These are phyloP conservation scores for Fusarium sp. DNA, from an alignment of 2,329 filamentous ascomycete species.

Conservation along the genomic window DNA sequence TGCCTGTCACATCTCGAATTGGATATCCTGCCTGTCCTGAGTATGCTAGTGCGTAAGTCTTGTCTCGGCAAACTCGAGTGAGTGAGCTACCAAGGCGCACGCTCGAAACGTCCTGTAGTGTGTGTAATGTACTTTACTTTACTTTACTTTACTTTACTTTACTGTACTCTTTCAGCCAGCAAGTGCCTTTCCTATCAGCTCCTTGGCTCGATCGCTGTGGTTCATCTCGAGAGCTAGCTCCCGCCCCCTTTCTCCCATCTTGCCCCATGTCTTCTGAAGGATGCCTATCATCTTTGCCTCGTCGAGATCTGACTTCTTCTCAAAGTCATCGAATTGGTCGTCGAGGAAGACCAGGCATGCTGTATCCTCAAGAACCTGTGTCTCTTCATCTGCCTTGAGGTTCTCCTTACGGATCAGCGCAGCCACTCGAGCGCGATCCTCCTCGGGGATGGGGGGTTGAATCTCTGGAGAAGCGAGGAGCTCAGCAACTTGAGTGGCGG, in stretches of 20 bases:
- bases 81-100: background rate
- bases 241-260: conserved; percentile 75
- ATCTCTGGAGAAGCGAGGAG: conserved; percentile 58
- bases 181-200: conserved; percentile 73
- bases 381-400: conserved; percentile 68
- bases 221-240: conserved; percentile 74
- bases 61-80: background rate
- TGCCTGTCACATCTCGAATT: background rate
- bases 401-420: conserved; percentile 84
- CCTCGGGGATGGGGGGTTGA: conserved; percentile 53
- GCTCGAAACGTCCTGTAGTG: background rate
- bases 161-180: conserved; percentile 31
- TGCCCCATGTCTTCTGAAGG: conserved; percentile 78
- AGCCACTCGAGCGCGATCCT: conserved; percentile 71
- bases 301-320: conserved; percentile 71
- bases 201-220: conserved; percentile 71
- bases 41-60: background rate
- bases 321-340: conserved; percentile 86
- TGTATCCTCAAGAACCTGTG: conserved; percentile 84
- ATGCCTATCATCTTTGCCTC: conserved; percentile 82
- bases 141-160: background rate
- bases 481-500: conserved; percentile 64
- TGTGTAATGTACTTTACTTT: background rate
- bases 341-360: conserved; percentile 90
- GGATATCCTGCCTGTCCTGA: background rate